Percentiles rank a stretch among this genome's conserved stretches.
phyloP scores from a whole-genome alignment of 2,329 filamentous ascomycete genomes.

The Dothidotthia symphoricarpi region DNA sequence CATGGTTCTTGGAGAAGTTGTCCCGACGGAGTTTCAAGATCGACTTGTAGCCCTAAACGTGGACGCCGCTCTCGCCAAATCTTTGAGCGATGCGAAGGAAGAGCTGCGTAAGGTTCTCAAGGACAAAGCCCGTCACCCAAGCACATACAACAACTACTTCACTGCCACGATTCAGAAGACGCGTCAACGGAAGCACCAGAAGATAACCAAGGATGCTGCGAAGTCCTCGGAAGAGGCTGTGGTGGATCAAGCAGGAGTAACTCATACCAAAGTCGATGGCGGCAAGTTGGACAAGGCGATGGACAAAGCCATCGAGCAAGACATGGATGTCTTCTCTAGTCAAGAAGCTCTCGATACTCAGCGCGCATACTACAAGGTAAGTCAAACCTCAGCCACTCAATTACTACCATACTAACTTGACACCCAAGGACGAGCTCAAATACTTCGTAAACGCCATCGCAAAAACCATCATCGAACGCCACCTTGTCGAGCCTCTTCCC shows the following conservation, averaged over 20 bases:
- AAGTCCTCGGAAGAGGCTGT: too few relatives aligned
- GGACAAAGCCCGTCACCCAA: conserved; percentile 50
- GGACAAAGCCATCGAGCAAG: conserved; percentile 8
- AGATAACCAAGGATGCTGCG: background rate
- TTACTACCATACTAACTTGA: too few relatives aligned
- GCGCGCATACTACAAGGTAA: too few relatives aligned
- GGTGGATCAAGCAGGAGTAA: too few relatives aligned
- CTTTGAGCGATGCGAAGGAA: conserved; percentile 32
- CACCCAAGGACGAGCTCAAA: conserved; percentile 36
- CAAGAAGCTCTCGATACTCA: conserved; percentile 31
- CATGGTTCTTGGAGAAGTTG: conserved; percentile 36
- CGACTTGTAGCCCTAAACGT: conserved; percentile 43
- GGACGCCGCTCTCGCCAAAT: conserved; percentile 42
- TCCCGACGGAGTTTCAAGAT: conserved; percentile 43
- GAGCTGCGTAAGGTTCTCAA: conserved; percentile 50
- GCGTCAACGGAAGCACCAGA: conserved; percentile 14
- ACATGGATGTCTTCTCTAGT: conserved; percentile 34
- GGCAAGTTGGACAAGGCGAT: background rate
- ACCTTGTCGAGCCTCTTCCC: conserved; percentile 30
- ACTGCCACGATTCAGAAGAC: conserved; percentile 25
- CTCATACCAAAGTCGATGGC: background rate
- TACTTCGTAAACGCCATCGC: conserved; percentile 34
- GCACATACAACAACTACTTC: conserved; percentile 55
- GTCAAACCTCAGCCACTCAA: too few relatives aligned
- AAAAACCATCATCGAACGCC: conserved; percentile 39